Evolutionary conservation across 805 yeast species (phyloP).

Genomic region (Saccharomyces cerevisiae): DNA sequence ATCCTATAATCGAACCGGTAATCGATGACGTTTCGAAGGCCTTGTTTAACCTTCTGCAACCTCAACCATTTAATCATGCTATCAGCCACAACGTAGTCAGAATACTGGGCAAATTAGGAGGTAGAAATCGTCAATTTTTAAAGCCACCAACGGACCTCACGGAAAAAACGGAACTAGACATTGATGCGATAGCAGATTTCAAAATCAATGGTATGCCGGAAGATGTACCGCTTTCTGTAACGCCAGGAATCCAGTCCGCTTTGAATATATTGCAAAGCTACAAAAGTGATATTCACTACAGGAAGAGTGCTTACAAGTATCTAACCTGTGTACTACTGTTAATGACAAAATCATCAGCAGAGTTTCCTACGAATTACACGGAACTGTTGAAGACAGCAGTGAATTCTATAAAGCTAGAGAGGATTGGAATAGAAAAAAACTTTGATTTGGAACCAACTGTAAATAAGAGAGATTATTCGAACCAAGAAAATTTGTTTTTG

Average conservation of each 20-base stretch:
- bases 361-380: slow-evolving; percentile 35
- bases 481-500: slow-evolving; percentile 58
- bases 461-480: slow-evolving; percentile 42
- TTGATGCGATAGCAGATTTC: slow-evolving; percentile 62
- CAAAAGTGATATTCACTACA: slow-evolving; percentile 47
- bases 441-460: slow-evolving; percentile 34
- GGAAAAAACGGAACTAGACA: slow-evolving; percentile 46
- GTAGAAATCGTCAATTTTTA: slow-evolving; percentile 82
- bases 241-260: slow-evolving; percentile 79
- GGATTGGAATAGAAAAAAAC: slow-evolving; percentile 30
- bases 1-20: slow-evolving; percentile 94
- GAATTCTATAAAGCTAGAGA: slow-evolving; percentile 28
- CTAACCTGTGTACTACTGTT: slow-evolving; percentile 57
- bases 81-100: slow-evolving; percentile 92
- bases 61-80: slow-evolving; percentile 89
- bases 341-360: slow-evolving; percentile 41
- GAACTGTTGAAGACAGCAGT: slow-evolving; percentile 44
- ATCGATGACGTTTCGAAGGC: slow-evolving; percentile 91
- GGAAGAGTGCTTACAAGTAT: slow-evolving; percentile 71
- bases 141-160: slow-evolving; percentile 64
- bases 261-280: slow-evolving; percentile 65
- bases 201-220: slow-evolving; percentile 58
- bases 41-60: slow-evolving; percentile 81
- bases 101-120: slow-evolving; percentile 91
- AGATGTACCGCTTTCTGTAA: slow-evolving; percentile 63